Conservation (phyloP, 768 basidiomycete species). For the Rhizopogon vinicolor region DNA sequence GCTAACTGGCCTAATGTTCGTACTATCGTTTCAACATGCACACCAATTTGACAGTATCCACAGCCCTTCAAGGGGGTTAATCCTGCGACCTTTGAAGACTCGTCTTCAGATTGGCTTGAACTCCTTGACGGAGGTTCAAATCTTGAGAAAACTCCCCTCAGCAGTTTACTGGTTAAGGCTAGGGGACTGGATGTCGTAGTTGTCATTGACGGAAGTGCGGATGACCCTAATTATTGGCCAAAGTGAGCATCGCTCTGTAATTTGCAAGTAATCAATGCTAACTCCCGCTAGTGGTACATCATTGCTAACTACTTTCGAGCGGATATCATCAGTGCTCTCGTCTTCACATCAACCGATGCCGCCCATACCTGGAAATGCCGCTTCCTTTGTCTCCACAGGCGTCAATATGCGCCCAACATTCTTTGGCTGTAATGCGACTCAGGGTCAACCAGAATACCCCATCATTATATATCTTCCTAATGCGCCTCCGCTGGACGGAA, state of each 20-base stretch:
- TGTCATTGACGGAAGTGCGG: constrained; percentile 64
- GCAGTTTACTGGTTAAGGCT: constrained; percentile 64
- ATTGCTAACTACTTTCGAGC: constrained; percentile 38
- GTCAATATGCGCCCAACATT: constrained; percentile 69
- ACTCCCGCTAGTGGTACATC: constrained; percentile 44
- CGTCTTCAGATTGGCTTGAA: constrained; percentile 47
- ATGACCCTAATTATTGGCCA: constrained; percentile 58
- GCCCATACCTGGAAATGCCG: constrained; percentile 49
- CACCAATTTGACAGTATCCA: constrained; percentile 2
- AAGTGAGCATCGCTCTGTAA: constrained; percentile 40
- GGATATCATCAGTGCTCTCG: constrained; percentile 39
- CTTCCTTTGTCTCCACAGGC: constrained; percentile 53
- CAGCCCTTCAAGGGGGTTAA: constrained; percentile 52
- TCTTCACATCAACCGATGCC: constrained; percentile 59
- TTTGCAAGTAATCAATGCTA: neutral
- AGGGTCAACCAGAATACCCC: constrained; percentile 52
- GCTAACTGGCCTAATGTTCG: constrained; percentile 63
- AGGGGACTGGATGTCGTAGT: constrained; percentile 72
- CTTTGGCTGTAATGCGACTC: constrained; percentile 66
- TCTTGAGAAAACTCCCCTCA: constrained; percentile 64
- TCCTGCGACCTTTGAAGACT: constrained; percentile 45
- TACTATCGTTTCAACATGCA: neutral
- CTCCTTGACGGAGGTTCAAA: constrained; percentile 74
- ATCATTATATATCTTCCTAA: constrained; percentile 75
- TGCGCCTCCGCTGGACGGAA: constrained; percentile 62